Evolutionary conservation across 192 early-diverging fungal species (phyloP), one percentile per base, ranked within the genome.

Genomic region (Gonapodya sp.): DNA sequence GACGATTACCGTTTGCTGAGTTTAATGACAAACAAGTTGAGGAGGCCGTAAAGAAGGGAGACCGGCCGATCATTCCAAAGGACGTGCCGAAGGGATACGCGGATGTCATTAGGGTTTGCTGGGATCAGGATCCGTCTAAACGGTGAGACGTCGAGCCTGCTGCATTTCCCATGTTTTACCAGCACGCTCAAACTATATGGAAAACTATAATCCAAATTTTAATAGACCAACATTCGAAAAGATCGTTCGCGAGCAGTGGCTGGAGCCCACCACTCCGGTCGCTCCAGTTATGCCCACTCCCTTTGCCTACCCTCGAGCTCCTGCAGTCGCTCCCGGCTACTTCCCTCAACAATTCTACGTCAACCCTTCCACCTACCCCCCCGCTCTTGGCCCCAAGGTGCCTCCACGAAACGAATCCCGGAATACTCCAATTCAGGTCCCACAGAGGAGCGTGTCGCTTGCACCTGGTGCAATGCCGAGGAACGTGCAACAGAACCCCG

Each of bases 61-160:
- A 18, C 18, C 18, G 75, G 31, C 75, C 75, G 8, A 18, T 34
- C 30, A 77, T 18, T 8, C 75, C 75, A 34, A 34, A 77, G 31
- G 75, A 34, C 8, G 75, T 77, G 2, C 75, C 75, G 8, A 34
- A 77, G 8, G 75, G 30, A 34, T 34, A 32, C 8, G 18, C 30
- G 31, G 75, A 34, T 18, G 18, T 77, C 8, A 34, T 77, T 8
- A 2, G 18, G 31, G 30, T 18, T 16, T 77, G 75, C 75, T 77
- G 75, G 75, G 75, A 77, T 33, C 75, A 77, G 31, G 75, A 77
- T 34, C 75, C 75, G 75, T 14, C 18, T 8, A 77, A 77, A 34
- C 75, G 75, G 75, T 64, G 46, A 64, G 46, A n/a, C n/a, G n/a
- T n/a, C n/a, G n/a, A n/a, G n/a, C n/a, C n/a, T n/a, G n/a, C n/a